Base-by-base conservation (phyloP, 768 basidiomycete genomes). In the Favolaschia claudopus region DNA sequence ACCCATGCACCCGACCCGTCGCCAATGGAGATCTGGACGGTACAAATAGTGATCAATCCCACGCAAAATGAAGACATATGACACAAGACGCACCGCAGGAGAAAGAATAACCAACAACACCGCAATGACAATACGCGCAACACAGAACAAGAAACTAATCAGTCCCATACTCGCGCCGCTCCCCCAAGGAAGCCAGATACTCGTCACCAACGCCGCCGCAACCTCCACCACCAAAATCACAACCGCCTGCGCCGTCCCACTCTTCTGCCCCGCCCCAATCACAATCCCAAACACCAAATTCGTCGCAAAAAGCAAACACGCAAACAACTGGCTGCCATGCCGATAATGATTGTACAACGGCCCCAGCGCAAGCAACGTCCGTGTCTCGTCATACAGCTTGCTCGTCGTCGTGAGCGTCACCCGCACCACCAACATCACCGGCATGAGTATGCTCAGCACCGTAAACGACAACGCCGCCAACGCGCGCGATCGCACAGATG, bases 121-220 rank as follows among this genome's bases (percentile, higher is more conserved):
- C 3, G 93, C 91, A 22, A 95, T 85, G 25, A 95, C 88, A 67
- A 97, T 96, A 63, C 96, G 82, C 20, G 92, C 88, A 5, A 96
- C 92, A 57, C 93, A 95, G 67, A 96, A 90, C 68, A 97, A 77
- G 79, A 98, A 98, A 71, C 93, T 95, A 57, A 96, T 89, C 32
- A 95, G 81, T 14, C 96, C 96, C 97, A 99, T 99, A 60, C 94
- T 92, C 2, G 96, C 95, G 1, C 96, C 95, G 50, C 91, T 91
- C 28, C 93, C 94, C 96, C 96, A 99, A 17, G 96, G 96, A 58
- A 97, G 83, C 94, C 94, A 97, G 29, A 96, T 80, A 60, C 92
- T 95, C 29, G 96, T 97, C 25, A 92, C 86, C 56, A 99, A 78
- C 6, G 95, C 93, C 39, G 91, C 88, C 20, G 82, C 81, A 15